A percentile compares a stretch with the other conserved stretches of the same genome.
Evolutionary conservation across 2,329 filamentous ascomycete genomes (phyloP).

Genomic region (Cryphonectria nitschkei): DNA sequence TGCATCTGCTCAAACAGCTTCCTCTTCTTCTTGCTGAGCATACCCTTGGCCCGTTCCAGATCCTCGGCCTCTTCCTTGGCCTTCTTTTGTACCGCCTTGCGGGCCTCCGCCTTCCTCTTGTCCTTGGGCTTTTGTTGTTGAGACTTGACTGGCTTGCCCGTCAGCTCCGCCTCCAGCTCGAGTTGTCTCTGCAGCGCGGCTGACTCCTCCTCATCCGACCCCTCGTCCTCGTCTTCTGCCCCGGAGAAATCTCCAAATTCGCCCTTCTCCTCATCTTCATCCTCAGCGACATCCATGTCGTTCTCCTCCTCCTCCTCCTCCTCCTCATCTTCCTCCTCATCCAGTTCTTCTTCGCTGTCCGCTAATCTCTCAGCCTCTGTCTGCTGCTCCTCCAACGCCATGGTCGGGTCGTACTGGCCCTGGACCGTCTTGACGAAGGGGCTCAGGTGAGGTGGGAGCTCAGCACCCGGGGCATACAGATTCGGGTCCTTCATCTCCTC

Average conservation of each 20-base stretch:
- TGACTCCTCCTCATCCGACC: constrained; percentile 58
- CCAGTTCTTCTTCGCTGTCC: constrained; percentile 52
- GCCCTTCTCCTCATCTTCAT: constrained; percentile 50
- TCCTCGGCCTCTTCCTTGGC: constrained; percentile 81
- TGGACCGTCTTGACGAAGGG: constrained; percentile 89
- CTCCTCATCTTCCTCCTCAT: constrained; percentile 46
- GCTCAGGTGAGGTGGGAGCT: constrained; percentile 90
- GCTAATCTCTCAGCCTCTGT: constrained; percentile 80
- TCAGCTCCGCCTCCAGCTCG: constrained; percentile 91
- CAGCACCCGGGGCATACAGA: constrained; percentile 85
- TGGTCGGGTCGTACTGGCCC: constrained; percentile 89
- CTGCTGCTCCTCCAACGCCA: constrained; percentile 85
- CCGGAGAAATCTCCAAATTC: constrained; percentile 56
- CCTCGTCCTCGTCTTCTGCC: constrained; percentile 53
- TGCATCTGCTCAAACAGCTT: constrained; percentile 98
- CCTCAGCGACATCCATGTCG: constrained; percentile 53
- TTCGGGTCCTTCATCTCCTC: constrained; percentile 86
- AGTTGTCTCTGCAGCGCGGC: constrained; percentile 75
- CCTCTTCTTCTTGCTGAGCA: constrained; percentile 97
- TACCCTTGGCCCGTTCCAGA: constrained; percentile 90
- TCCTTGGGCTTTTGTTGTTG: constrained; percentile 57
- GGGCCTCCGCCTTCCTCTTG: constrained; percentile 70
- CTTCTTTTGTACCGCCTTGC: constrained; percentile 71
- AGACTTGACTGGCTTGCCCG: constrained; percentile 64
- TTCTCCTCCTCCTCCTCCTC: constrained; percentile 49